A percentile compares a stretch with the other conserved stretches of the same genome.
phyloP scores from a whole-genome alignment of 2,329 filamentous ascomycete species.

The Sporothrix protearum region DNA sequence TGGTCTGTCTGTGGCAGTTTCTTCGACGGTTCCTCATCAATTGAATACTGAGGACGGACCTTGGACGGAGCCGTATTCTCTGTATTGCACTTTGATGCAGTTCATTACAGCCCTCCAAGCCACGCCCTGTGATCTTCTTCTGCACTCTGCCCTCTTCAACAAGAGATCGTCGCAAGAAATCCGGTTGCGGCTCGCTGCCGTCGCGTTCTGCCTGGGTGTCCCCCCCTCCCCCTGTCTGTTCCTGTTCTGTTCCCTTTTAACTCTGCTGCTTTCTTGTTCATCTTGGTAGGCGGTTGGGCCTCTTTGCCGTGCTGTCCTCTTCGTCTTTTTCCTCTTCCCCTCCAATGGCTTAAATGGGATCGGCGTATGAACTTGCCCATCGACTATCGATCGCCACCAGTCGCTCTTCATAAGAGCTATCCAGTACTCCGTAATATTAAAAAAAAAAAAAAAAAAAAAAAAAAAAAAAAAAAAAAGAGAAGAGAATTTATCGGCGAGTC shows the following conservation, averaged over 20 bases:
- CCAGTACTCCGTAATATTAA: background rate
- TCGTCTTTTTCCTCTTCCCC: background rate
- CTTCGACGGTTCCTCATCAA: too few relatives aligned
- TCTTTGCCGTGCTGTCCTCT: background rate
- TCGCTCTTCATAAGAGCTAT: background rate
- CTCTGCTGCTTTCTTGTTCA: background rate
- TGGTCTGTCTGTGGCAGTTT: too few relatives aligned
- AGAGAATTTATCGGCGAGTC: background rate
- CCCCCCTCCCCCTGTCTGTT: background rate
- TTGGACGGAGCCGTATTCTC: background rate
- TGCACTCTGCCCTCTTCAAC: too few relatives aligned
- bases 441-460: too few relatives aligned
- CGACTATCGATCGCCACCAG: constrained; percentile 1
- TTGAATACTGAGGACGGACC: background rate
- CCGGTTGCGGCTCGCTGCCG: constrained; percentile 1
- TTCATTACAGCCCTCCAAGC: background rate
- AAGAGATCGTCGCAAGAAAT: background rate
- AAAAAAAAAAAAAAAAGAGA: too few relatives aligned
- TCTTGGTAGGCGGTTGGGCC: background rate
- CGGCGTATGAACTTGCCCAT: background rate
- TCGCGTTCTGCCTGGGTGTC: too few relatives aligned
- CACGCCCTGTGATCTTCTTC: background rate
- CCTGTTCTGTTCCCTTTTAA: background rate
- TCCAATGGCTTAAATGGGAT: background rate
- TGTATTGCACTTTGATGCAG: background rate